Evolutionary conservation across 164 flowering plant genomes (phyloP).

Genomic region (Tetracentron sinense): DNA sequence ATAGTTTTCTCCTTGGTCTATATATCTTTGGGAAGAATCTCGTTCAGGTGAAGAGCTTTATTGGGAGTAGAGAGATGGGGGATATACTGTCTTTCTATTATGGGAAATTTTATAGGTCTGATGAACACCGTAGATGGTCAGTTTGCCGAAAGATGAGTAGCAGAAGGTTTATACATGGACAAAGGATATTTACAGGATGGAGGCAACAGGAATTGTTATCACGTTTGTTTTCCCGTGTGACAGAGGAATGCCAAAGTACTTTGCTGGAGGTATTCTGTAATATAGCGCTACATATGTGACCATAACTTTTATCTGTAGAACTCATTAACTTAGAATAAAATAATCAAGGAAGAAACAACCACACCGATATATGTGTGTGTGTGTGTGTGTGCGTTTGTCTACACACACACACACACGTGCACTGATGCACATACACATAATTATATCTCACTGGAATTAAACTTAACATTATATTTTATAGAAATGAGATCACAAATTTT

Average conservation of each 20-base stretch:
- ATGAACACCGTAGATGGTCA: conserved; percentile 42
- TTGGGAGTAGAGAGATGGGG: conserved; percentile 44
- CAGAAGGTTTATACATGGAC: conserved; percentile 42
- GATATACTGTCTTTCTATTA: conserved; percentile 49
- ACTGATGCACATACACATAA: too few species aligned
- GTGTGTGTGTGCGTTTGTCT: too few species aligned
- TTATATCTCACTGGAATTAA: too few species aligned
- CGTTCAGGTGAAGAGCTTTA: conserved; percentile 38
- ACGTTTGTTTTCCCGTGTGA: conserved; percentile 35
- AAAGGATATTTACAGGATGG: conserved; percentile 48
- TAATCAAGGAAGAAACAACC: too few species aligned
- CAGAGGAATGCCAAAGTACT: conserved; percentile 35
- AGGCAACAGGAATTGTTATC: conserved; percentile 57
- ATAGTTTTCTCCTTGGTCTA: conserved; percentile 50
- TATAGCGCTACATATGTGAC: too few species aligned
- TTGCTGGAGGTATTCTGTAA: conserved; percentile 41
- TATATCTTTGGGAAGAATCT: conserved; percentile 67
- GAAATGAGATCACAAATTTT: too few species aligned
- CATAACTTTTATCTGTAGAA: too few species aligned
- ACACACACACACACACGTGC: too few species aligned
- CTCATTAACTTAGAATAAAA: too few species aligned
- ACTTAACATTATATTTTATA: too few species aligned
- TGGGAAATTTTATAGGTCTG: conserved; percentile 50
- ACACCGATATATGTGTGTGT: too few species aligned
- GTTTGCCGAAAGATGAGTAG: conserved; percentile 42